Base-by-base conservation (phyloP, 306 rosid species). In the Rubus idaeus region DNA sequence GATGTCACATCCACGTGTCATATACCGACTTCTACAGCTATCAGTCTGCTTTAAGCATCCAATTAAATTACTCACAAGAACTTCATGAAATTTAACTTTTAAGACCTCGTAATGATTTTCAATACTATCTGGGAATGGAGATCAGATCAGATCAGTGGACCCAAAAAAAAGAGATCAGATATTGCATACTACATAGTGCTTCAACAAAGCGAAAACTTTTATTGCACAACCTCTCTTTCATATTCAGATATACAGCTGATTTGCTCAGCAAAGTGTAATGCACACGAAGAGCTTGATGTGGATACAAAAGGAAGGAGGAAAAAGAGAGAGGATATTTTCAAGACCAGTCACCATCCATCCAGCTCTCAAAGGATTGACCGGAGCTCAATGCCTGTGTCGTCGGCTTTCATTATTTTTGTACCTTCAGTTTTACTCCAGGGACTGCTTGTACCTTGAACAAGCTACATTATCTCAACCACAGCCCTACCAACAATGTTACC, bases 401-500 rank as follows among this genome's bases (percentile, higher is more conserved):
- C 6, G 62, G 75, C 26, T 55, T 18, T n/a, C 63, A 37, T 35
- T n/a, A 39, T n/a, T 63, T 50, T 49, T 64, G 52, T 39, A n/a
- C 2, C 65, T 49, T 51, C 42, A 73, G 23, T 52, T 76, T 68
- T 40, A 51, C 73, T 37, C 20, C 40, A 8, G 62, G 40, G 42
- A 3, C 14, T 63, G 60, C 18, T 39, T 40, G 55, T 10, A 40
- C 41, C 62, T 51, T 53, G 86, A 60, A 23, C 16, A 76, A 46
- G 8, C 79, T 86, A 94, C 74, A 70, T 51, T 52, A 94, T 83
- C 87, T 91, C 97, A 20, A 94, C 74, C 55, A 92, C 95, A 14
- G 96, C 98, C 70, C 98, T 88, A n/a, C 97, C 83, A 1, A 92
- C 75, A 46, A 92, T 95, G 16, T 68, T 78, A 46, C 98, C 97